Evolutionary conservation across 495 filamentous ascomycete genomes (phyloP).

Genomic region (Xylaria telfairii): DNA sequence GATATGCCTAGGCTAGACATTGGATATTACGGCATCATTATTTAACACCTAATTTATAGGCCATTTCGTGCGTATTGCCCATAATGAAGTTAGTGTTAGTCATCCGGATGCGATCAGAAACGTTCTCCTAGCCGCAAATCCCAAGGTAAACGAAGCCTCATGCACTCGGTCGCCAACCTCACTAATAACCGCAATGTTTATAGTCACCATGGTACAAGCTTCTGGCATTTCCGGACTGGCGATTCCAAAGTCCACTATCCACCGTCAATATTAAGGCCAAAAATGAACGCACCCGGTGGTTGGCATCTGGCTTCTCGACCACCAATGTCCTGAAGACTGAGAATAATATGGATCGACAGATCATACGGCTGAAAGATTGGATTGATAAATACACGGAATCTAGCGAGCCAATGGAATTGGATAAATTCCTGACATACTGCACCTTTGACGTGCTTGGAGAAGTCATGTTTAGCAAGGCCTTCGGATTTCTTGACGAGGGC

Average conservation of each 20-base stretch:
- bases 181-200: background rate
- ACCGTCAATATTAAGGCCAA: slow-evolving; percentile 46
- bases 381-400: slow-evolving; percentile 37
- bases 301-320: slow-evolving; percentile 47
- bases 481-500: slow-evolving; percentile 51
- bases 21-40: background rate
- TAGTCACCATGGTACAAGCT: slow-evolving; percentile 38
- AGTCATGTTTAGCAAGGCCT: slow-evolving; percentile 40
- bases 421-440: slow-evolving; percentile 47
- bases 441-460: slow-evolving; percentile 46
- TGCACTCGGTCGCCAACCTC: background rate
- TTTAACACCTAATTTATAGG: slow-evolving; percentile 32
- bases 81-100: slow-evolving; percentile 56
- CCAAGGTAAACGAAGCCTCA: slow-evolving; percentile 30
- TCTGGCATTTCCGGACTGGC: slow-evolving; percentile 47
- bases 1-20: background rate
- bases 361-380: slow-evolving; percentile 41
- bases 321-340: slow-evolving; percentile 51
- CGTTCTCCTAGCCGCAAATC: slow-evolving; percentile 33
- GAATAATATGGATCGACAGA: slow-evolving; percentile 43
- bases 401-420: slow-evolving; percentile 36
- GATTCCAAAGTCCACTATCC: slow-evolving; percentile 53
- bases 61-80: slow-evolving; percentile 54
- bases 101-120: slow-evolving; percentile 52
- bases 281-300: slow-evolving; percentile 41